Conservation (phyloP, 345 rosid genomes). For the Toxicodendron radicans region DNA sequence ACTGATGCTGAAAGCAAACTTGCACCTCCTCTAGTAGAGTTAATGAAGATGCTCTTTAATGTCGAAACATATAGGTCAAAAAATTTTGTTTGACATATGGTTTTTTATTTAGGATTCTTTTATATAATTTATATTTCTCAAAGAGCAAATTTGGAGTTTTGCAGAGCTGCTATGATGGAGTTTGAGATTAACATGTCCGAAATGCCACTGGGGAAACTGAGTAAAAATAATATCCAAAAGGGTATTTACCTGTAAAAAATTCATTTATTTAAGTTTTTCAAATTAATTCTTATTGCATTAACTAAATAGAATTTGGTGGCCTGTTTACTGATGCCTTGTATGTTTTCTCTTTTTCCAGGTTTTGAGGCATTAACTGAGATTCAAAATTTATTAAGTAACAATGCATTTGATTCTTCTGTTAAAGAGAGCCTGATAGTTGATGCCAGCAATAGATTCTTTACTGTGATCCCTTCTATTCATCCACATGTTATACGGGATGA, state of each 20-base stretch:
- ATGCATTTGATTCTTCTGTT: conserved; percentile 42
- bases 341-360: conserved; percentile 45
- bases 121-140: conserved; percentile 14
- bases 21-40: conserved; percentile 63
- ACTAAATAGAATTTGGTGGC: conserved; percentile 12
- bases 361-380: conserved; percentile 90
- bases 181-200: conserved; percentile 94
- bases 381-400: conserved; percentile 65
- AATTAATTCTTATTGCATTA: conserved; percentile 19
- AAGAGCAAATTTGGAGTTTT: conserved; percentile 26
- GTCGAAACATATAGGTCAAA: conserved; percentile 83
- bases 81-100: conserved; percentile 6
- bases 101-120: not conserved
- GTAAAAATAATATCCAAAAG: conserved; percentile 82
- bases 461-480: conserved; percentile 86
- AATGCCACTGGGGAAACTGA: conserved; percentile 98
- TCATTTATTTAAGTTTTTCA: conserved; percentile 8
- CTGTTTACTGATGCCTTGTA: conserved; percentile 4
- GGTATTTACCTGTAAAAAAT: conserved; percentile 41
- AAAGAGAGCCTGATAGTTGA: conserved; percentile 81
- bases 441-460: conserved; percentile 95
- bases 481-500: conserved; percentile 87
- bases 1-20: conserved; percentile 55
- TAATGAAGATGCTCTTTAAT: conserved; percentile 90
- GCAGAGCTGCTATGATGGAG: conserved; percentile 98